These are phyloP conservation scores for Lentinus tigrinus DNA, from an alignment of 768 basidiomycete species.

Conservation along the genomic window DNA sequence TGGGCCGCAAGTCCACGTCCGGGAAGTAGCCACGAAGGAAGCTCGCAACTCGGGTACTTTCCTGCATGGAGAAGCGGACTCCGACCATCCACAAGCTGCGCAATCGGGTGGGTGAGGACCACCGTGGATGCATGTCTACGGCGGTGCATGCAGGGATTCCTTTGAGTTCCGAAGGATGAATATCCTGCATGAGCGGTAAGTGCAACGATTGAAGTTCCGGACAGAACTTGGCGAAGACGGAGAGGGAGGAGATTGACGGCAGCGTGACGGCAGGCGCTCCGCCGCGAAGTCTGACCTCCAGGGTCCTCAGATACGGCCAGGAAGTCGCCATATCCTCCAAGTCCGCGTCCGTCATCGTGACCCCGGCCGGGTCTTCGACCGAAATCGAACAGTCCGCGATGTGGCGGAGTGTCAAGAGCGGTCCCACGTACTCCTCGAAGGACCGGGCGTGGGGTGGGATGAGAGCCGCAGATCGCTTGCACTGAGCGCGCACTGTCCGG, in stretches of 20 bases:
- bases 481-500: not conserved
- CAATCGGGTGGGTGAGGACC: not conserved
- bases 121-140: not conserved
- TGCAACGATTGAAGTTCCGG: not conserved
- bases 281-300: not conserved
- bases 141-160: not conserved
- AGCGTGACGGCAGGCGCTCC: not conserved
- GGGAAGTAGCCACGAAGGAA: conserved; percentile 1
- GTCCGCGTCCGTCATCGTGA: conserved; percentile 3
- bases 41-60: not conserved
- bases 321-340: conserved; percentile 7
- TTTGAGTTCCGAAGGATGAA: not conserved
- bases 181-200: not conserved
- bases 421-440: conserved; percentile 3
- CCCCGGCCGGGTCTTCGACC: not conserved
- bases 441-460: not conserved
- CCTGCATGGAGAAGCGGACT: not conserved
- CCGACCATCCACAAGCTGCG: conserved; percentile 6
- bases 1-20: not conserved
- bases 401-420: not conserved
- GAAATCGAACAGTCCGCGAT: not conserved
- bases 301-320: conserved; percentile 1
- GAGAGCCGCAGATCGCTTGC: not conserved
- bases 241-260: conserved; percentile 1
- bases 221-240: conserved; percentile 1